These are phyloP conservation scores for Striga asiatica DNA, from an alignment of 257 asterid species.

Conservation along the genomic window DNA sequence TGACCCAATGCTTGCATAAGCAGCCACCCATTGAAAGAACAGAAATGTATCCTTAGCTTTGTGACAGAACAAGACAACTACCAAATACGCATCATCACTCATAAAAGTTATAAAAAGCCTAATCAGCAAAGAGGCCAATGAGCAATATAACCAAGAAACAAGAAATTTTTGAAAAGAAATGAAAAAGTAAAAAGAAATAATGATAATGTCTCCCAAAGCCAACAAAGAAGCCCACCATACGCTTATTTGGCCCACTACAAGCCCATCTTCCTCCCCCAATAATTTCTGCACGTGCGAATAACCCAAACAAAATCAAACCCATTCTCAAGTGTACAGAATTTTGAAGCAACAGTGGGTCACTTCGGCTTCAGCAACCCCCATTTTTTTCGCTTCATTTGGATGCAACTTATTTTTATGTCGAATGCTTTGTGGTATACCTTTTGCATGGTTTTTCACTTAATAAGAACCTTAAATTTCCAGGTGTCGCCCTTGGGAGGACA, in stretches of 20 bases:
- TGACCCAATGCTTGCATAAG: slow-evolving; percentile 62
- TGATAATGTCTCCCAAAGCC: slow-evolving; percentile 11
- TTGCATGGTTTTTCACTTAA: slow-evolving; percentile 9
- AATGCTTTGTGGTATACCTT: neutral
- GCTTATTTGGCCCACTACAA: slow-evolving; percentile 23
- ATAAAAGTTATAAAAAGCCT: slow-evolving; percentile 37
- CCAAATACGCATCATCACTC: slow-evolving; percentile 45
- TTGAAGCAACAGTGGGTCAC: slow-evolving; percentile 36
- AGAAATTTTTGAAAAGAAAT: neutral
- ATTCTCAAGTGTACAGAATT: slow-evolving; percentile 27
- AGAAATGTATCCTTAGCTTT: slow-evolving; percentile 27
- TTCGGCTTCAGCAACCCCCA: neutral
- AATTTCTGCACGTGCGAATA: slow-evolving; percentile 44
- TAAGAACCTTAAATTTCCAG: too few species aligned
- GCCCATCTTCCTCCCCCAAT: slow-evolving; percentile 11
- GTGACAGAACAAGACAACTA: slow-evolving; percentile 53
- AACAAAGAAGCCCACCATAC: slow-evolving; percentile 17
- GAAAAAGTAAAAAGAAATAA: too few species aligned
- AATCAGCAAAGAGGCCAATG: neutral
- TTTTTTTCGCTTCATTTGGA: slow-evolving; percentile 8
- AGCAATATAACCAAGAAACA: slow-evolving; percentile 9
- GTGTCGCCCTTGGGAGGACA: too few species aligned
- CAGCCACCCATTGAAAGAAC: slow-evolving; percentile 34
- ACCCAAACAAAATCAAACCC: slow-evolving; percentile 21
- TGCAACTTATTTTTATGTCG: neutral